phyloP scores from a whole-genome alignment of 1,284 basidiomycete genomes.

The Moesziomyces antarcticus region DNA sequence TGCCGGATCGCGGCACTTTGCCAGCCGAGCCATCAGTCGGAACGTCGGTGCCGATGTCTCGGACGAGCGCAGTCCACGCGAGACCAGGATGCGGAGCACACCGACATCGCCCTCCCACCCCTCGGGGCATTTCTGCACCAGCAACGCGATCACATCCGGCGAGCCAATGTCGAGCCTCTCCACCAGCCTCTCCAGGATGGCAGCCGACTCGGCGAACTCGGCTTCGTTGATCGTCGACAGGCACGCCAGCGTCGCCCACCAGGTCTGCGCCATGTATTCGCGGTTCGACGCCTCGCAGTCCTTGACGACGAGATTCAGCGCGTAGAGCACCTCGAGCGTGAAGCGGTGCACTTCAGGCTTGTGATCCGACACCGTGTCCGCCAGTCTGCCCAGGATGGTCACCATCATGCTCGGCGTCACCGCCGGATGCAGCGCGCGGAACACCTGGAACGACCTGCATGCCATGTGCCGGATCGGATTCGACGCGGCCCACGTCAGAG shows the following conservation, averaged over 20 bases:
- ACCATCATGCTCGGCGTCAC: constrained; percentile 81
- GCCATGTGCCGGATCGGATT: constrained; percentile 87
- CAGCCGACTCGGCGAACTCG: constrained; percentile 80
- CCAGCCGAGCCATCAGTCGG: constrained; percentile 76
- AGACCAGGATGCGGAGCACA: constrained; percentile 79
- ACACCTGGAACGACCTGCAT: constrained; percentile 89
- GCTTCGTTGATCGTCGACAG: constrained; percentile 83
- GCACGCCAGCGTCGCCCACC: constrained; percentile 86
- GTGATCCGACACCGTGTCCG: constrained; percentile 82
- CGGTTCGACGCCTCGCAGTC: constrained; percentile 74
- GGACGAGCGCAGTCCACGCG: constrained; percentile 84
- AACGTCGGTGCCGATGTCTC: constrained; percentile 78
- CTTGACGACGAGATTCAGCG: constrained; percentile 77
- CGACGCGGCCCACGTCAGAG: constrained; percentile 85
- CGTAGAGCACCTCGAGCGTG: constrained; percentile 83
- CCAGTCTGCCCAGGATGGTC: constrained; percentile 82
- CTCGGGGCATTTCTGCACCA: constrained; percentile 77
- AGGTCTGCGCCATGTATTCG: constrained; percentile 80
- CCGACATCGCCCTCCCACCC: constrained; percentile 78
- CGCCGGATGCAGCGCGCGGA: constrained; percentile 81
- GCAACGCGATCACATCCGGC: constrained; percentile 73
- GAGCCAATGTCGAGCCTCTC: constrained; percentile 80
- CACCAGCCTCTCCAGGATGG: constrained; percentile 78
- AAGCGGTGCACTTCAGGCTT: constrained; percentile 80
- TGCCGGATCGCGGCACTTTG: constrained; percentile 75